phyloP scores from a whole-genome alignment of 2,329 filamentous ascomycete genomes.

The Neonectria ditissima region DNA sequence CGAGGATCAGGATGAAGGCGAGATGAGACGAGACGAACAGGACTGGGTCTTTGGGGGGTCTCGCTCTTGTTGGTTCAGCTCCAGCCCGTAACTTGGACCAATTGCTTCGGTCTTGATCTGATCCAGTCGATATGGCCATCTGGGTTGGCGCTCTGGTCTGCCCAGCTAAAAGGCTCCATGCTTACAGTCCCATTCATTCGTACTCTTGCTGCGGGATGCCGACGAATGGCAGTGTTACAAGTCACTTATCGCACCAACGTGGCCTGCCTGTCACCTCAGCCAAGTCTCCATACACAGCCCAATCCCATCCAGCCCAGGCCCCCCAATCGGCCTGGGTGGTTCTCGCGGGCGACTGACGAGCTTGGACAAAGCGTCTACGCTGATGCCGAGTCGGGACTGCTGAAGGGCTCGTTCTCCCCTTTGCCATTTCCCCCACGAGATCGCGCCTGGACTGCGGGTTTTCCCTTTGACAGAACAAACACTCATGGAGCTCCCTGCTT shows the following conservation, averaged over 20 bases:
- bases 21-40: slow-evolving; percentile 12
- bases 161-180: slow-evolving; percentile 16
- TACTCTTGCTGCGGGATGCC: slow-evolving; percentile 24
- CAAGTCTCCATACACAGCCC: neutral
- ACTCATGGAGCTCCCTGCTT: slow-evolving; percentile 29
- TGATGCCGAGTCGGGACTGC: slow-evolving; percentile 5
- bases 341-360: neutral
- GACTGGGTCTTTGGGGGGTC: neutral
- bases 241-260: slow-evolving; percentile 41
- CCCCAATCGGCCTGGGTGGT: neutral
- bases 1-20: slow-evolving; percentile 4
- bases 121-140: too few species aligned
- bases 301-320: slow-evolving; percentile 10
- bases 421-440: slow-evolving; percentile 8
- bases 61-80: too few species aligned
- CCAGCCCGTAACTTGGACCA: too few species aligned
- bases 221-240: slow-evolving; percentile 38
- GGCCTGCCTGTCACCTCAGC: slow-evolving; percentile 25
- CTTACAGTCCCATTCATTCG: slow-evolving; percentile 30
- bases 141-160: slow-evolving; percentile 15
- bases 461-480: slow-evolving; percentile 5
- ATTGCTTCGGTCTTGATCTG: too few species aligned
- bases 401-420: slow-evolving; percentile 9
- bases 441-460: slow-evolving; percentile 4
- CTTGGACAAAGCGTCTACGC: neutral